These are phyloP conservation scores for Sphagnum magellanicum DNA, from an alignment of 228 moss, liverwort and hornwort genomes.

Conservation along the genomic window DNA sequence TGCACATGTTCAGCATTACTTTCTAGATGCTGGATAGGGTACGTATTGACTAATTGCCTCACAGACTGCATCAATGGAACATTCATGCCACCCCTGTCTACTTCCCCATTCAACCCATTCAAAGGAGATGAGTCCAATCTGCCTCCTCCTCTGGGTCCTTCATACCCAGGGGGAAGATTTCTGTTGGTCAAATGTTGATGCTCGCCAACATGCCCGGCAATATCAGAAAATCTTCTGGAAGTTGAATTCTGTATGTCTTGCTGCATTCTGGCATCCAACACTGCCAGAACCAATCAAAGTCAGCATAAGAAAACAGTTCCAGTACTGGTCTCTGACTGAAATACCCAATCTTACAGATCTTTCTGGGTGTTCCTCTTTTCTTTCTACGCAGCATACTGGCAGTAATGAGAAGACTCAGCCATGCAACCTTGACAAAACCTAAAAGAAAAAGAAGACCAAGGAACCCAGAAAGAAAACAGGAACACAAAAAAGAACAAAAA, in stretches of 20 bases:
- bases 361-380: too few relatives aligned
- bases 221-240: conserved; percentile 36
- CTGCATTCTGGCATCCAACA: conserved; percentile 49
- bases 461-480: too few relatives aligned
- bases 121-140: conserved; percentile 23
- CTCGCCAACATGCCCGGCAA: conserved; percentile 33
- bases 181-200: conserved; percentile 9
- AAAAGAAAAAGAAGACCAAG: too few relatives aligned
- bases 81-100: conserved; percentile 27
- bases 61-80: conserved; percentile 13
- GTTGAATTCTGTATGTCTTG: conserved; percentile 41
- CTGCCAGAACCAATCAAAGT: conserved; percentile 19
- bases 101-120: conserved; percentile 23
- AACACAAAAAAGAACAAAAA: too few relatives aligned
- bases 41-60: conserved; percentile 19
- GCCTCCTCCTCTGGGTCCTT: conserved; percentile 29
- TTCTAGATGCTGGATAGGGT: conserved; percentile 11
- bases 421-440: too few relatives aligned
- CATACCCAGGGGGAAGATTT: conserved; percentile 9
- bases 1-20: conserved; percentile 20
- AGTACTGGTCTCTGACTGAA: too few relatives aligned
- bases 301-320: not conserved
- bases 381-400: too few relatives aligned
- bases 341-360: too few relatives aligned
- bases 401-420: too few relatives aligned